Percentiles rank a stretch among this genome's conserved stretches.
Conservation (phyloP, 208 protist species). For the Leishmania guyanensis region DNA sequence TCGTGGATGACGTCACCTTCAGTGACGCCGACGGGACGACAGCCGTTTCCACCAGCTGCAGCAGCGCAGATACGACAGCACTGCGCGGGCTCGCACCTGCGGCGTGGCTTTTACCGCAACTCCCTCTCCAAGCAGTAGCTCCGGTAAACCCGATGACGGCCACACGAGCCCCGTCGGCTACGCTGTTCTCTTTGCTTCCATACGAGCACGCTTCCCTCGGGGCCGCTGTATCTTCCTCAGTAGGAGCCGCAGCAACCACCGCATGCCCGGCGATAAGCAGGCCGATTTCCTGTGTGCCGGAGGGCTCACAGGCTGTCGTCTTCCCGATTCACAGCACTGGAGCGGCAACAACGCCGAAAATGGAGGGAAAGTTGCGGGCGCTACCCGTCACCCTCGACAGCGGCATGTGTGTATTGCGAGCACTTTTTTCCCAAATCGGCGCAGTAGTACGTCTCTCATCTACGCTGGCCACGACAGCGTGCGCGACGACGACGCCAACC, state of each 20-base stretch:
- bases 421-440: slow-evolving; percentile 18
- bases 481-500: slow-evolving; percentile 6
- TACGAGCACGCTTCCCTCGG: neutral
- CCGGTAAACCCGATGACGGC: neutral
- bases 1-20: slow-evolving; percentile 9
- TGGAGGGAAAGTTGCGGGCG: neutral
- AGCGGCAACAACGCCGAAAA: neutral
- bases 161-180: neutral
- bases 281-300: slow-evolving; percentile 16
- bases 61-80: neutral
- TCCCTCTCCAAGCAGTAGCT: slow-evolving; percentile 14
- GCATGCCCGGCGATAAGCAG: neutral
- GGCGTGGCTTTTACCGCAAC: slow-evolving; percentile 15
- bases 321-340: neutral
- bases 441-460: slow-evolving; percentile 4
- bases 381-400: slow-evolving; percentile 1
- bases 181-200: neutral
- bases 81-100: slow-evolving; percentile 3
- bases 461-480: slow-evolving; percentile 1
- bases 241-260: neutral
- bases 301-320: neutral
- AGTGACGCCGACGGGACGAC: neutral
- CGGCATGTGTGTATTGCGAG: slow-evolving; percentile 14
- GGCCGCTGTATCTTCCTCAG: neutral
- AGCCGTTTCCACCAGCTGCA: neutral